Percentiles rank a stretch among this genome's conserved stretches.
phyloP scores from a whole-genome alignment of 2,329 filamentous ascomycete genomes.

The Penicillium decumbens region DNA sequence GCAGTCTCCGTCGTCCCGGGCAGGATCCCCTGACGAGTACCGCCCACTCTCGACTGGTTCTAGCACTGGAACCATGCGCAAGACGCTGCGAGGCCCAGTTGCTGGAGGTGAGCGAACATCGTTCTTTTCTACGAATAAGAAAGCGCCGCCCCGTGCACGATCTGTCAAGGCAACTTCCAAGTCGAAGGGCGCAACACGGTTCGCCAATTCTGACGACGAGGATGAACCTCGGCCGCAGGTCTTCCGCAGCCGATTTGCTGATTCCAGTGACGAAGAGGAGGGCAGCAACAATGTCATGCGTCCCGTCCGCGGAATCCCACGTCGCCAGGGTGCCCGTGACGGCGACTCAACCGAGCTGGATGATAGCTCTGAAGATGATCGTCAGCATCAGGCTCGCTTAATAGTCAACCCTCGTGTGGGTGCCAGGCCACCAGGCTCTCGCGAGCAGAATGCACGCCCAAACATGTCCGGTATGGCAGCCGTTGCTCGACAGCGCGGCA shows the following conservation, averaged over 20 bases:
- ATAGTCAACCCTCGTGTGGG: slow-evolving; percentile 22
- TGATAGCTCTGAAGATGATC: slow-evolving; percentile 55
- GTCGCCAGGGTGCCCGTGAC: slow-evolving; percentile 54
- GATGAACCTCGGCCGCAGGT: slow-evolving; percentile 36
- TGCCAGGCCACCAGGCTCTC: slow-evolving; percentile 23
- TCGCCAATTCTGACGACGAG: slow-evolving; percentile 62
- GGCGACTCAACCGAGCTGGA: slow-evolving; percentile 60
- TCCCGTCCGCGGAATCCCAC: slow-evolving; percentile 58
- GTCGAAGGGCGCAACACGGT: slow-evolving; percentile 44
- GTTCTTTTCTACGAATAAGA: slow-evolving; percentile 39
- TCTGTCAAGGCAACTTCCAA: slow-evolving; percentile 22
- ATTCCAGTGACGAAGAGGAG: slow-evolving; percentile 69
- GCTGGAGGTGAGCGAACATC: slow-evolving; percentile 41
- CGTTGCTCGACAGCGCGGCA: slow-evolving; percentile 55
- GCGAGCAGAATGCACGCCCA: slow-evolving; percentile 34
- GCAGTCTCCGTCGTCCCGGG: slow-evolving; percentile 40
- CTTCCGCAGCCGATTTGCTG: slow-evolving; percentile 60
- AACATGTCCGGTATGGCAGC: slow-evolving; percentile 29
- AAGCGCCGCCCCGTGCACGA: slow-evolving; percentile 27
- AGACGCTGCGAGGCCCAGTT: slow-evolving; percentile 48
- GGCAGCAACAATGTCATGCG: slow-evolving; percentile 37
- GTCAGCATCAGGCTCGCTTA: slow-evolving; percentile 23
- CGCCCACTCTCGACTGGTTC: slow-evolving; percentile 45
- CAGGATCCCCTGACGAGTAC: slow-evolving; percentile 59
- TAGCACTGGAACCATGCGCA: slow-evolving; percentile 41